Percentiles rank a stretch among this genome's conserved stretches.
Evolutionary conservation across 768 basidiomycete genomes (phyloP).

Genomic region (Boletus pseudo-olivaceus): DNA sequence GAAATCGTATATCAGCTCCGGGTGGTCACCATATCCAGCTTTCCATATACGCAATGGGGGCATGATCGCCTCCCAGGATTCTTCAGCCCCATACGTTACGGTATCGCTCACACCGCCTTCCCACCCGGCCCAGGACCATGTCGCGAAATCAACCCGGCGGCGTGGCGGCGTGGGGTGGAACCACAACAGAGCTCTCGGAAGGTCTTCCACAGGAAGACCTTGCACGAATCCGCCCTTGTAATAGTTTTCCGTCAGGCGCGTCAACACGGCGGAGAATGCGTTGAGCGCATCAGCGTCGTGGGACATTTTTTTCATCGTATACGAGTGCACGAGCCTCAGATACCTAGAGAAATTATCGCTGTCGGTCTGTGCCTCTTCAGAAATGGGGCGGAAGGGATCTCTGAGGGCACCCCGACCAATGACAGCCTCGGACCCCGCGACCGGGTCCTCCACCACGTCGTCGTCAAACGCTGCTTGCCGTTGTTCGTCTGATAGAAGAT

Average conservation of each 20-base stretch:
- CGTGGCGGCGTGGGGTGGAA: neutral
- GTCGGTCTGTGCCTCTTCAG: neutral
- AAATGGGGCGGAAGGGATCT: slow-evolving; percentile 4
- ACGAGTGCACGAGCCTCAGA: too few relatives aligned
- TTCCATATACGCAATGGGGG: slow-evolving; percentile 9
- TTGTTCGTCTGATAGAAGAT: slow-evolving; percentile 3
- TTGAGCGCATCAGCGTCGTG: slow-evolving; percentile 1
- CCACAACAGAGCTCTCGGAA: slow-evolving; percentile 13
- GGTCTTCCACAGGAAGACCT: slow-evolving; percentile 9
- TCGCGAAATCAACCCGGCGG: neutral
- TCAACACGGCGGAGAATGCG: slow-evolving; percentile 6
- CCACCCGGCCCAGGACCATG: slow-evolving; percentile 17
- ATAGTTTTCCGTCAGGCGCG: neutral
- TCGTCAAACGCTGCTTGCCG: neutral
- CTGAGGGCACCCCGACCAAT: slow-evolving; percentile 4
- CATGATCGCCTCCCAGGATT: neutral
- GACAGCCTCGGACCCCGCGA: neutral
- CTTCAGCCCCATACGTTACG: too few relatives aligned
- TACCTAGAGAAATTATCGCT: too few relatives aligned
- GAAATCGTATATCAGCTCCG: slow-evolving; percentile 9
- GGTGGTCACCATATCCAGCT: neutral
- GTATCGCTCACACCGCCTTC: neutral
- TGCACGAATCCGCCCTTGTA: slow-evolving; percentile 14
- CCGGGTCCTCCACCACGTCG: neutral
- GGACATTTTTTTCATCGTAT: too few relatives aligned